These are phyloP conservation scores for Tuber brumale DNA, from an alignment of 495 filamentous ascomycete species.

Conservation along the genomic window DNA sequence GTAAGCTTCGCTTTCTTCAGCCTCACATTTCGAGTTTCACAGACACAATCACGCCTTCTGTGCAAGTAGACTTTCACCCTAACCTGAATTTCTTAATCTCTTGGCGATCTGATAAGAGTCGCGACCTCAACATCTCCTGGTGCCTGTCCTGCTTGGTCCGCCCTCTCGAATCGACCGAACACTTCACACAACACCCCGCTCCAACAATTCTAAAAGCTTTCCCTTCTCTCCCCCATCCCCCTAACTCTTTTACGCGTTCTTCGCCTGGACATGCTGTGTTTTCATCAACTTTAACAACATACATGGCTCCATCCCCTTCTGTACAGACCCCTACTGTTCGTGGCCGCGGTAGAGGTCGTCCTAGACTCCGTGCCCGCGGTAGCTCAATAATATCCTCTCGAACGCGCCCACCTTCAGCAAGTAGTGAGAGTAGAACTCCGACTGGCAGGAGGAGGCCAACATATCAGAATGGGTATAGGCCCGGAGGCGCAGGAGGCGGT, in stretches of 20 bases:
- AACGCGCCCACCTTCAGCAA: constrained; percentile 19
- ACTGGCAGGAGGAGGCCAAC: constrained; percentile 46
- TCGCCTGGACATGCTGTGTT: constrained; percentile 23
- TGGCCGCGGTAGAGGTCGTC: constrained; percentile 39
- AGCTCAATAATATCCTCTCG: constrained; percentile 31
- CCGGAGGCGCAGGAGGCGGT: constrained; percentile 73
- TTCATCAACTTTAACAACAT: constrained; percentile 4
- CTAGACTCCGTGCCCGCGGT: constrained; percentile 33
- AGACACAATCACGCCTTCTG: background rate
- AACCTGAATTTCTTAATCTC: constrained; percentile 19
- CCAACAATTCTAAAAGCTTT: background rate
- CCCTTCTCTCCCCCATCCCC: background rate
- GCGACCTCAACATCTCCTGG: constrained; percentile 31
- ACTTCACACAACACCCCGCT: constrained; percentile 6
- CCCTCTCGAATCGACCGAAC: constrained; percentile 5
- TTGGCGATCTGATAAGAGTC: constrained; percentile 36
- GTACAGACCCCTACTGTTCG: constrained; percentile 28
- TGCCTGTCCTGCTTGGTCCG: constrained; percentile 3
- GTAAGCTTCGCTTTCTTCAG: background rate
- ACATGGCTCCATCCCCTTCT: constrained; percentile 35
- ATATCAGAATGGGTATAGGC: constrained; percentile 53
- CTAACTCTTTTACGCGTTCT: constrained; percentile 16
- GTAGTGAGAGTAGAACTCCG: constrained; percentile 40
- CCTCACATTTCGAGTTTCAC: background rate
- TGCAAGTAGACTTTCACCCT: background rate